Evolutionary conservation across 2,329 filamentous ascomycete species (phyloP).

Genomic region (Fusarium virguliforme): DNA sequence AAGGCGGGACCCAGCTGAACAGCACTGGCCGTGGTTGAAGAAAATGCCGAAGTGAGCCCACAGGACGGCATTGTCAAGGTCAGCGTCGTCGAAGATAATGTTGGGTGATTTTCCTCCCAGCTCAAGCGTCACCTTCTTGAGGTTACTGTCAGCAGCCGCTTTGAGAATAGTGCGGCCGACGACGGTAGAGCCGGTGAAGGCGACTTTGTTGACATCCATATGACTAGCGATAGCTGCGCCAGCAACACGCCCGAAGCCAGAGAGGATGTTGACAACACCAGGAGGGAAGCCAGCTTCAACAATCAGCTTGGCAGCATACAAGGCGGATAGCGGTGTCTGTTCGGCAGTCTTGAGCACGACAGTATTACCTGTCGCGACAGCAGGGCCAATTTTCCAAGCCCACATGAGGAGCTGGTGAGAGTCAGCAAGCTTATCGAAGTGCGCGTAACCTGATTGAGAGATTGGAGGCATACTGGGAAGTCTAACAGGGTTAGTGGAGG

Average conservation of each 20-base stretch:
- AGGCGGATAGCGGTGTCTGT: neutral
- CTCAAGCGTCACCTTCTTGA: neutral
- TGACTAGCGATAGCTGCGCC: neutral
- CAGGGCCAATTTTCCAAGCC: neutral
- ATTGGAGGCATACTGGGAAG: no score
- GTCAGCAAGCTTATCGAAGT: neutral
- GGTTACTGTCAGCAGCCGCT: neutral
- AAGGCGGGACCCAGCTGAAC: neutral
- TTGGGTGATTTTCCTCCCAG: neutral
- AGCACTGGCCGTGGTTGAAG: neutral
- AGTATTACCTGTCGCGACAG: neutral
- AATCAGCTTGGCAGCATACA: neutral
- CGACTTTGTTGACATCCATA: neutral
- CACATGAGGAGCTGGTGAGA: neutral
- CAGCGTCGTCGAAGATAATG: neutral
- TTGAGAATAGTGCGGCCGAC: neutral
- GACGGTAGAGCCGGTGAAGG: neutral
- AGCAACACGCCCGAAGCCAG: neutral
- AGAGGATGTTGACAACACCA: neutral
- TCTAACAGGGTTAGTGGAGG: no score
- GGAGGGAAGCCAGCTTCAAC: neutral
- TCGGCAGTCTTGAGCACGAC: neutral
- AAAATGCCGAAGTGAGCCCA: neutral
- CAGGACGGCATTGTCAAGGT: neutral
- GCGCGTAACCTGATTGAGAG: neutral